Evolutionary conservation across 225 moss, liverwort and hornwort genomes (phyloP), one percentile per base, ranked within the genome.

Genomic region (Climacium dendroides): DNA sequence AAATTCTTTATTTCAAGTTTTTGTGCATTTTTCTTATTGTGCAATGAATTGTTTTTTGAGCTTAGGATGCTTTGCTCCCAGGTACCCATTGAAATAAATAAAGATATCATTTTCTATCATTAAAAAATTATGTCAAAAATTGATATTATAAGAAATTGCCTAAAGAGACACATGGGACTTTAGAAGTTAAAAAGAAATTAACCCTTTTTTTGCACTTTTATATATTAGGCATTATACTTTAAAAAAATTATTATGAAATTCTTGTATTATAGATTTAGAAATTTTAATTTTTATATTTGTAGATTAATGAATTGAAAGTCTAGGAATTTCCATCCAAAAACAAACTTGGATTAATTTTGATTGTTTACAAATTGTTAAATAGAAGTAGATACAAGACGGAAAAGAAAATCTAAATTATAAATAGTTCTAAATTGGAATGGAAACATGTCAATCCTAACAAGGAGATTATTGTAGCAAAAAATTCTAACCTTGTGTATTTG

Each of bases 11-110:
- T 74, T 74, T 74, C 8, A 50, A 74, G 1, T 22, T 20, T 32
- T 32, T 28, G 0, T 6, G 4, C 4, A 0, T 10, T 32, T 15
- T 26, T 20, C 13, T 13, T 20, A 0, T 7, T 74, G 5, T 1
- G 5, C 0, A 74, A 0, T 30, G 2, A 19, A 48, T 0, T 7
- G 1, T 0, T 32, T 74, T 32, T 74, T 47, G 19, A 74, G 7
- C 6, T 48, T 11, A 12, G 4, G 2, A 1, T 74, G 74, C 7
- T 71, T 72, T 72, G 3, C 3, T 43, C 4, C 0, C 3, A 0
- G 23, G 6, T 14, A 24, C 5, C 3, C 1, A 13, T 69, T 23
- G 13, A 69, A 13, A 37, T 7, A 39, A 7, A 37, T 13, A 7
- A 12, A 35, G n/a, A n/a, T n/a, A n/a, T n/a, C n/a, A n/a, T n/a